Evolutionary conservation across 805 yeast species (phyloP).

Genomic region (Myxozyma neotropica): DNA sequence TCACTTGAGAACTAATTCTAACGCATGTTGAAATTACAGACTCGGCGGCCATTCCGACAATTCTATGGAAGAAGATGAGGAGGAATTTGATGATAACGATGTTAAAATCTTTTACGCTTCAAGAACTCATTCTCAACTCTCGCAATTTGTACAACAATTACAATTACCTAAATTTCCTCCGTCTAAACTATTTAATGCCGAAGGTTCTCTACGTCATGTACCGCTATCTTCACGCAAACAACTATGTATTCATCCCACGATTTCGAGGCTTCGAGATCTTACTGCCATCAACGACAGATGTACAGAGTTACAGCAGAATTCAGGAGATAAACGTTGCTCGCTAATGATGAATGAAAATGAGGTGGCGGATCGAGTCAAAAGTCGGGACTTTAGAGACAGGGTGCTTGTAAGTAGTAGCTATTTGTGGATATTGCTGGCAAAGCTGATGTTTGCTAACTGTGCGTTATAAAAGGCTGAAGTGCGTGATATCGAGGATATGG

Average conservation of each 20-base stretch:
- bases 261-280: slow-evolving; percentile 52
- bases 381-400: slow-evolving; percentile 55
- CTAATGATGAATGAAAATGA: slow-evolving; percentile 46
- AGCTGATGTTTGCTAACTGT: no score
- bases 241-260: slow-evolving; percentile 71
- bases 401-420: slow-evolving; percentile 42
- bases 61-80: slow-evolving; percentile 28
- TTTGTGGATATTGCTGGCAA: background rate
- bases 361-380: slow-evolving; percentile 41
- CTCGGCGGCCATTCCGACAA: slow-evolving; percentile 21
- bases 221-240: slow-evolving; percentile 86
- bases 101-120: slow-evolving; percentile 65
- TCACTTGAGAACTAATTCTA: background rate
- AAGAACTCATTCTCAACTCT: slow-evolving; percentile 86
- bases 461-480: slow-evolving; percentile 49
- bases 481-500: slow-evolving; percentile 80
- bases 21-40: background rate
- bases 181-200: slow-evolving; percentile 43
- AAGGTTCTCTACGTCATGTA: slow-evolving; percentile 65
- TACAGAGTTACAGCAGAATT: slow-evolving; percentile 59
- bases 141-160: slow-evolving; percentile 77
- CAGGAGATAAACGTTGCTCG: slow-evolving; percentile 44
- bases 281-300: slow-evolving; percentile 79
- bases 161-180: slow-evolving; percentile 64
- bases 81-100: slow-evolving; percentile 18